These are phyloP conservation scores for Aspergillus jensenii DNA, from an alignment of 2,329 filamentous ascomycete species.

Conservation along the genomic window DNA sequence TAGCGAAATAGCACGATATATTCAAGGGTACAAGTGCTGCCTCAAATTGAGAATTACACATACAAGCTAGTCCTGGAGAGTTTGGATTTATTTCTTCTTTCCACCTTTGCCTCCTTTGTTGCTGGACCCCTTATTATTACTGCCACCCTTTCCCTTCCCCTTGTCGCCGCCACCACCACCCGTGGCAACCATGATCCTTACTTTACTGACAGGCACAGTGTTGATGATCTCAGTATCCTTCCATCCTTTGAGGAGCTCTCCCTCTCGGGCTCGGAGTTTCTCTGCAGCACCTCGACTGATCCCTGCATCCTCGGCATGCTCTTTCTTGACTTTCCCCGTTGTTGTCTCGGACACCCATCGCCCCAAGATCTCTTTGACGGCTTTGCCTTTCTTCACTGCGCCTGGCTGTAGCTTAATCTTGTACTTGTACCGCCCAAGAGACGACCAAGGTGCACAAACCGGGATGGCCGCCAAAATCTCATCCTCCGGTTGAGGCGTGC, in stretches of 20 bases:
- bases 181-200: constrained; percentile 73
- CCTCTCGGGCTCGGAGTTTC: constrained; percentile 79
- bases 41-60: too few species aligned
- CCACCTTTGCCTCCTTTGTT: constrained; percentile 36
- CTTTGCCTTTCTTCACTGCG: constrained; percentile 87
- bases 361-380: constrained; percentile 83
- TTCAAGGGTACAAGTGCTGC: too few species aligned
- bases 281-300: constrained; percentile 60
- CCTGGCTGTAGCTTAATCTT: constrained; percentile 94
- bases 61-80: not conserved
- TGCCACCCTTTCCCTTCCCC: constrained; percentile 41
- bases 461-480: constrained; percentile 65
- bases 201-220: constrained; percentile 74
- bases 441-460: constrained; percentile 64
- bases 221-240: constrained; percentile 82
- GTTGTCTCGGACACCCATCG: constrained; percentile 69
- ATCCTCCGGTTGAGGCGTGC: constrained; percentile 75
- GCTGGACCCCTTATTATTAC: constrained; percentile 23
- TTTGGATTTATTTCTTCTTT: constrained; percentile 37
- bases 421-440: constrained; percentile 74
- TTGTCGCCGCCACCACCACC: constrained; percentile 46
- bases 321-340: constrained; percentile 45
- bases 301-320: constrained; percentile 58
- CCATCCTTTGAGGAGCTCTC: constrained; percentile 77
- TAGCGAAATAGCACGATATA: too few species aligned